These are phyloP conservation scores for Komagataella mondaviorum DNA, from an alignment of 805 yeast species.

Conservation along the genomic window DNA sequence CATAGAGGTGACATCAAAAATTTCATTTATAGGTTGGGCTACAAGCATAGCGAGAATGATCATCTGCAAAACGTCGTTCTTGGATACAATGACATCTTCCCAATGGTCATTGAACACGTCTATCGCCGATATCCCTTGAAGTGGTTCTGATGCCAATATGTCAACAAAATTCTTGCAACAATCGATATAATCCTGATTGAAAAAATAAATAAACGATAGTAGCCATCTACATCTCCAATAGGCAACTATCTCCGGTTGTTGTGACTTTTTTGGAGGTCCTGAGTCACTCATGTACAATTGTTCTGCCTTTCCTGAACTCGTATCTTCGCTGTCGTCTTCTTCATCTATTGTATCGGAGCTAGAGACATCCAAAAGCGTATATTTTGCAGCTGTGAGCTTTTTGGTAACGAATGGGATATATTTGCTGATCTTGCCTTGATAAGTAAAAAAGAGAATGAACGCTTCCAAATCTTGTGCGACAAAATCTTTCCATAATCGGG, in stretches of 20 bases:
- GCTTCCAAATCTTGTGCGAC: background rate
- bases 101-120: conserved; percentile 2
- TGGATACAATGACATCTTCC: background rate
- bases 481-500: background rate
- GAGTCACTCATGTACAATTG: background rate
- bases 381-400: background rate
- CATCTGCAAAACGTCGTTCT: background rate
- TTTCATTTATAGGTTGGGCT: background rate
- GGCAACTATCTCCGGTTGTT: conserved; percentile 8
- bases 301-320: background rate
- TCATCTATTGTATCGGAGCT: background rate
- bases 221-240: conserved; percentile 18
- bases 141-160: conserved; percentile 2
- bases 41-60: conserved; percentile 1
- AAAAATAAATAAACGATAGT: conserved; percentile 12
- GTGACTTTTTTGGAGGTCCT: background rate
- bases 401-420: background rate
- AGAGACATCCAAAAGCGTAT: background rate
- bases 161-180: conserved; percentile 11
- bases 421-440: background rate
- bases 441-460: background rate
- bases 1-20: background rate
- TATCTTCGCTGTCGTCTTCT: background rate
- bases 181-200: conserved; percentile 9
- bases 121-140: background rate